Conservation (phyloP, 306 rosid species). For the Castanopsis chinensis region DNA sequence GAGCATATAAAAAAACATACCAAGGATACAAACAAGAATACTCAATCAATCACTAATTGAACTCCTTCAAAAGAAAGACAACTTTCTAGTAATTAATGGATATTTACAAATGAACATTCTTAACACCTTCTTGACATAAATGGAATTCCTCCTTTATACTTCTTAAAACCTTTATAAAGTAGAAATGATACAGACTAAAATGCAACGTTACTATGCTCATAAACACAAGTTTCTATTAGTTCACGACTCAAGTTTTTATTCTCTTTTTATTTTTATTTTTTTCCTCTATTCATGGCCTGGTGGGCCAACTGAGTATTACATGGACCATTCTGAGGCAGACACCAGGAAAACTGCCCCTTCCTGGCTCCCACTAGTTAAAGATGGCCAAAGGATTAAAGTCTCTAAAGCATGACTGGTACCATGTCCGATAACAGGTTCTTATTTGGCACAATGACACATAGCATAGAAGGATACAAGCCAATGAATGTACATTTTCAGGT, state of each 20-base stretch:
- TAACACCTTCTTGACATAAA: not conserved
- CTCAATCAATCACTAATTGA: not conserved
- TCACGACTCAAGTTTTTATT: not conserved
- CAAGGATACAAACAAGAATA: not conserved
- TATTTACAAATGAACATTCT: not conserved
- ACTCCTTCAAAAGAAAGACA: not conserved
- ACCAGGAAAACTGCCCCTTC: not conserved
- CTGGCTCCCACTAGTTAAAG: too few relatives aligned
- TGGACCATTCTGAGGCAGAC: not conserved
- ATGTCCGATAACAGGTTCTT: too few relatives aligned
- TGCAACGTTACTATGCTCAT: not conserved
- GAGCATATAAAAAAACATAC: not conserved
- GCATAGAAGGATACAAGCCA: too few relatives aligned
- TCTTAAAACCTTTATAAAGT: not conserved
- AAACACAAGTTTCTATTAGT: not conserved
- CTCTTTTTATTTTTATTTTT: not conserved
- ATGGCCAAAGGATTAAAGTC: too few relatives aligned
- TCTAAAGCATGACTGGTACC: too few relatives aligned
- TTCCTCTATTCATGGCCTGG: not conserved
- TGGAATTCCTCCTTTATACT: not conserved
- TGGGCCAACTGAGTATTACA: not conserved
- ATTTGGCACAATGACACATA: too few relatives aligned
- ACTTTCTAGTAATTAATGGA: not conserved
- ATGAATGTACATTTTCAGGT: not conserved
- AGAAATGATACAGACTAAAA: not conserved